phyloP scores from a whole-genome alignment of 179 eudicot genomes.

The Beta lomatogona region DNA sequence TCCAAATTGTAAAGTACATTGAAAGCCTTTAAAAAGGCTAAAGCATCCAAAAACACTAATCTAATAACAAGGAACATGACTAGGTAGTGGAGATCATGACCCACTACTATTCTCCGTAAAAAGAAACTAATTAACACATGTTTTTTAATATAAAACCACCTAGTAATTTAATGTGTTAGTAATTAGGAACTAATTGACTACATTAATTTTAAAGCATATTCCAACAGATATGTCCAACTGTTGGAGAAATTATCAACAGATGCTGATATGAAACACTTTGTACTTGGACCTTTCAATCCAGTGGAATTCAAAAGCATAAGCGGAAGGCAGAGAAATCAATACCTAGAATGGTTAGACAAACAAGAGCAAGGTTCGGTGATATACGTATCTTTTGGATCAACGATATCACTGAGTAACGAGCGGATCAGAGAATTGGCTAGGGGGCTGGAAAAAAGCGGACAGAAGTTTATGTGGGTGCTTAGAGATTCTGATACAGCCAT shows the following conservation, averaged over 20 bases:
- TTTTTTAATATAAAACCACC: too few species aligned
- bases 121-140: too few species aligned
- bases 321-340: conserved; percentile 29
- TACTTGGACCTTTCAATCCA: conserved; percentile 49
- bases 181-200: too few species aligned
- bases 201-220: too few species aligned
- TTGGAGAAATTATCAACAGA: conserved; percentile 33
- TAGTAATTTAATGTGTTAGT: too few species aligned
- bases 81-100: too few species aligned
- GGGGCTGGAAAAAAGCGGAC: conserved; percentile 55
- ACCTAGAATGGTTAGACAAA: conserved; percentile 60
- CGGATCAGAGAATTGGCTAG: conserved; percentile 51
- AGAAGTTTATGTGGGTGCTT: conserved; percentile 63
- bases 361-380: conserved; percentile 52
- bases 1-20: too few species aligned
- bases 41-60: too few species aligned
- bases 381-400: conserved; percentile 66
- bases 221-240: conserved; percentile 1
- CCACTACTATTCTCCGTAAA: too few species aligned
- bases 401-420: conserved; percentile 42
- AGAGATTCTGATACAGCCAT: conserved; percentile 57
- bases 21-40: too few species aligned
- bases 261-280: conserved; percentile 39
- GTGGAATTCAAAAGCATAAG: not conserved
- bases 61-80: too few species aligned